Evolutionary conservation across 1,284 basidiomycete species (phyloP).

Genomic region (Heterobasidion irregulare): DNA sequence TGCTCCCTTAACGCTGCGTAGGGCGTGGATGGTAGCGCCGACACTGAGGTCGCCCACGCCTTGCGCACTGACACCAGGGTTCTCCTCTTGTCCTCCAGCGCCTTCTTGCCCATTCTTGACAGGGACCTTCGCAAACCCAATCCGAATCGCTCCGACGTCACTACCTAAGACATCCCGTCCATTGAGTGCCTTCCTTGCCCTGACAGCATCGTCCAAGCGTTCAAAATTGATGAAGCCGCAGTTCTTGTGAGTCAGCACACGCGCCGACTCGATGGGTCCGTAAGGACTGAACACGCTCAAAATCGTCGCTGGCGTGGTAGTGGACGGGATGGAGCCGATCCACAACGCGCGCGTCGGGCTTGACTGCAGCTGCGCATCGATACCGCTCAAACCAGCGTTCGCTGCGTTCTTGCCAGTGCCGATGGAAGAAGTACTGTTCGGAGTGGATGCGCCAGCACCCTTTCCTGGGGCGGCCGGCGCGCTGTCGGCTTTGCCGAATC

Average conservation of each 20-base stretch:
- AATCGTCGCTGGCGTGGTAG: slow-evolving; percentile 88
- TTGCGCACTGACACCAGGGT: slow-evolving; percentile 56
- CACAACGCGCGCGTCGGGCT: slow-evolving; percentile 90
- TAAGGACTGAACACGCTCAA: slow-evolving; percentile 92
- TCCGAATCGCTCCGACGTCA: slow-evolving; percentile 92
- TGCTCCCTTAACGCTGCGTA: slow-evolving; percentile 80
- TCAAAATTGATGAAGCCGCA: slow-evolving; percentile 98
- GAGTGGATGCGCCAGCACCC: slow-evolving; percentile 50
- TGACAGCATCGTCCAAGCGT: slow-evolving; percentile 90
- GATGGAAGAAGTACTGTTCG: slow-evolving; percentile 12
- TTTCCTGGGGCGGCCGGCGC: slow-evolving; percentile 84
- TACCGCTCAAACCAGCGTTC: slow-evolving; percentile 46
- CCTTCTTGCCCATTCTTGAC: slow-evolving; percentile 77
- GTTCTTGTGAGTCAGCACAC: slow-evolving; percentile 95
- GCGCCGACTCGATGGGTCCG: slow-evolving; percentile 93
- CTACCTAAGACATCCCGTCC: slow-evolving; percentile 92
- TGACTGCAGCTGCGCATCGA: slow-evolving; percentile 78
- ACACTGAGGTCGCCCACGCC: slow-evolving; percentile 76
- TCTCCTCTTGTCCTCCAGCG: slow-evolving; percentile 50
- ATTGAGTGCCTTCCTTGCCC: slow-evolving; percentile 91
- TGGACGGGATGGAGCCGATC: slow-evolving; percentile 93
- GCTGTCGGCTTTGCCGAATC: slow-evolving; percentile 95
- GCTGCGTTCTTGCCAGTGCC: slow-evolving; percentile 32
- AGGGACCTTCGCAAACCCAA: slow-evolving; percentile 94
- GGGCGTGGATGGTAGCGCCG: slow-evolving; percentile 78